phyloP scores from a whole-genome alignment of 1,139 yeast species.

The Fermentozyma sake region DNA sequence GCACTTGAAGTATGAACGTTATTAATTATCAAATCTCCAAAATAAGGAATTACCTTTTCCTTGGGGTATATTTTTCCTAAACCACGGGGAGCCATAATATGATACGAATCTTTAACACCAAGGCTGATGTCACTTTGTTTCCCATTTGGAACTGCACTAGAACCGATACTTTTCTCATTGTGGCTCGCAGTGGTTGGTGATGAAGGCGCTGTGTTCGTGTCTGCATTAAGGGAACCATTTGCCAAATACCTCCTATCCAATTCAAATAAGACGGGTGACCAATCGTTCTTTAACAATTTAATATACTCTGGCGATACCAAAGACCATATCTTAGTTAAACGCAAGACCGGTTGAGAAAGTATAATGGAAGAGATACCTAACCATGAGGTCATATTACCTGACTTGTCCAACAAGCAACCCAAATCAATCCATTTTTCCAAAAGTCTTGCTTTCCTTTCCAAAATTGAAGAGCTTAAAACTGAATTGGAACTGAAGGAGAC shows the following conservation, averaged over 20 bases:
- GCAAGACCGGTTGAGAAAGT: conserved; percentile 76
- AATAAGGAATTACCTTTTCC: conserved; percentile 80
- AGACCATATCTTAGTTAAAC: conserved; percentile 76
- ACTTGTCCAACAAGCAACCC: conserved; percentile 71
- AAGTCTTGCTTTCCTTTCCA: conserved; percentile 57
- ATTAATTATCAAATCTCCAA: conserved; percentile 67
- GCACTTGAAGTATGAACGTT: conserved; percentile 23
- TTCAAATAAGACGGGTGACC: conserved; percentile 94
- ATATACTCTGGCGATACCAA: conserved; percentile 59
- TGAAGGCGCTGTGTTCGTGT: conserved; percentile 3
- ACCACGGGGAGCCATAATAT: conserved; percentile 86
- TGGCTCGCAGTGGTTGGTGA: conserved; percentile 7
- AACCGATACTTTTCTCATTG: conserved; percentile 8
- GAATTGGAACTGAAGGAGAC: conserved; percentile 1
- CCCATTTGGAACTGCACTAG: conserved; percentile 1
- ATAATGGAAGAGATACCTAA: conserved; percentile 81
- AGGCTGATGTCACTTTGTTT: conserved; percentile 4
- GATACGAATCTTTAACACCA: conserved; percentile 48
- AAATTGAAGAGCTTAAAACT: conserved; percentile 13
- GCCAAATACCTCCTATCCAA: conserved; percentile 69
- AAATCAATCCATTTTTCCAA: conserved; percentile 83
- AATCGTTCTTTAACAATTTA: conserved; percentile 67
- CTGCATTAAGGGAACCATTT: conserved; percentile 21
- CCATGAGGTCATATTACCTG: conserved; percentile 96
- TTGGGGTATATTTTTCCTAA: conserved; percentile 75